Conservation (phyloP, 2,329 filamentous ascomycete species). For the Drechslerella coelobrocha region DNA sequence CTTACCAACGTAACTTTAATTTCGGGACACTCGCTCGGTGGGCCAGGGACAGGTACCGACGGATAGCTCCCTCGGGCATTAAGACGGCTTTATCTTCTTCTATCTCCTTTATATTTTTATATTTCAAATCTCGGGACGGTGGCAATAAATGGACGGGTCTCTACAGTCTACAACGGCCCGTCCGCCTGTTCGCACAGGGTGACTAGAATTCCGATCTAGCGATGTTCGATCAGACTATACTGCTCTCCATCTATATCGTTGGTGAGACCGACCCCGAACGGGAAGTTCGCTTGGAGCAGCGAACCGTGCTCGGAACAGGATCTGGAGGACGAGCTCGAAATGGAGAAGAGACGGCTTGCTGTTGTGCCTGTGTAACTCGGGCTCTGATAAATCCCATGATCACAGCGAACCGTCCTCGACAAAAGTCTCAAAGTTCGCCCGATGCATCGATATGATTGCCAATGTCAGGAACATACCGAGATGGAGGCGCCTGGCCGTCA, state of each 20-base stretch:
- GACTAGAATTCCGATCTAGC: constrained; percentile 28
- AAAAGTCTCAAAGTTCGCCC: too few relatives aligned
- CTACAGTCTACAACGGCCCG: neutral
- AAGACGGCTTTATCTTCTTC: neutral
- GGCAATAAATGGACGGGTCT: neutral
- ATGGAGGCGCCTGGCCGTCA: too few relatives aligned
- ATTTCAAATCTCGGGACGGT: neutral
- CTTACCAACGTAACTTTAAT: neutral
- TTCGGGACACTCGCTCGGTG: constrained; percentile 2
- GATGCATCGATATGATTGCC: too few relatives aligned
- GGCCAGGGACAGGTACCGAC: neutral
- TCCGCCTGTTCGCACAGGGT: neutral
- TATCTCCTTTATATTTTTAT: neutral
- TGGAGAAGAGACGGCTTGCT: too few relatives aligned
- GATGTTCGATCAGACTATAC: constrained; percentile 10
- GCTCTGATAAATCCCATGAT: too few relatives aligned
- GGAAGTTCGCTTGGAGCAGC: neutral
- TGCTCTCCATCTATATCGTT: neutral
- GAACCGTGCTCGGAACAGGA: too few relatives aligned
- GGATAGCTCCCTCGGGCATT: too few relatives aligned
- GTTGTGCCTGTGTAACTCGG: too few relatives aligned
- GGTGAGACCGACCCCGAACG: too few relatives aligned
- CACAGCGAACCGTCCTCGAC: too few relatives aligned
- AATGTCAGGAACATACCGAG: too few relatives aligned
- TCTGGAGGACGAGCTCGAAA: too few relatives aligned